Percentiles rank a stretch among this genome's conserved stretches.
Conservation (phyloP, 1,284 basidiomycete genomes). For the Cutaneotrichosporon curvatum region DNA sequence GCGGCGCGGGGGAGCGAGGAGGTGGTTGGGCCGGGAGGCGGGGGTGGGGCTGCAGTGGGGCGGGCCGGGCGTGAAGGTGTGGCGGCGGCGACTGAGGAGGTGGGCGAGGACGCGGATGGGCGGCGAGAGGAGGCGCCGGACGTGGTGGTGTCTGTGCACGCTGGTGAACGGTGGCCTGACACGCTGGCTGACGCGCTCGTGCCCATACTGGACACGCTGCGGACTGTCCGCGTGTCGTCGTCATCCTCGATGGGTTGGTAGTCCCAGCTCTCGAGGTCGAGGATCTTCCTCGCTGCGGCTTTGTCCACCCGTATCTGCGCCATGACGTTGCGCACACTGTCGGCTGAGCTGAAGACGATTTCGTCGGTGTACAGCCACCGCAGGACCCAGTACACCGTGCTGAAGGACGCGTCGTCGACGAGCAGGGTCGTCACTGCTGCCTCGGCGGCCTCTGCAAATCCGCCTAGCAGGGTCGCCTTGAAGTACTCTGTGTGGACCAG, state of each 20-base stretch:
- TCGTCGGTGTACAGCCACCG: conserved; percentile 60
- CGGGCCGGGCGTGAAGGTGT: not conserved
- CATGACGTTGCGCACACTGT: conserved; percentile 44
- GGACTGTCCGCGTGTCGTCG: conserved; percentile 17
- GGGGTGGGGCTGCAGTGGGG: not conserved
- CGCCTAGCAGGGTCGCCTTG: conserved; percentile 64
- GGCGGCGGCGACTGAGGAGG: not conserved
- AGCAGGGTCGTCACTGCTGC: conserved; percentile 50
- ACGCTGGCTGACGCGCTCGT: conserved; percentile 3
- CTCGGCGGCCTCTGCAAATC: conserved; percentile 56
- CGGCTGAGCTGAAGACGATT: conserved; percentile 48
- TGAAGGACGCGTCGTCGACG: conserved; percentile 74
- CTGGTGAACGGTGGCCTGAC: not conserved
- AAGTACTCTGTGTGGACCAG: conserved; percentile 69
- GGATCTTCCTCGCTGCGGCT: conserved; percentile 6
- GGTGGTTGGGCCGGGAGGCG: not conserved
- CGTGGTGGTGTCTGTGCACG: not conserved
- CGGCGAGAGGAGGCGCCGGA: not conserved
- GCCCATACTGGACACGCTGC: conserved; percentile 20
- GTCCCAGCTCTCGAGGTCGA: conserved; percentile 15
- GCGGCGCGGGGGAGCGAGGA: not conserved
- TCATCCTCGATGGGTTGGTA: conserved; percentile 6
- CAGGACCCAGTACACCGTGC: conserved; percentile 73
- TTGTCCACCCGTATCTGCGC: conserved; percentile 21
- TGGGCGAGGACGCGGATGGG: not conserved